These are phyloP conservation scores for Diaporthe ampelina DNA, from an alignment of 2,329 filamentous ascomycete genomes.

Conservation along the genomic window DNA sequence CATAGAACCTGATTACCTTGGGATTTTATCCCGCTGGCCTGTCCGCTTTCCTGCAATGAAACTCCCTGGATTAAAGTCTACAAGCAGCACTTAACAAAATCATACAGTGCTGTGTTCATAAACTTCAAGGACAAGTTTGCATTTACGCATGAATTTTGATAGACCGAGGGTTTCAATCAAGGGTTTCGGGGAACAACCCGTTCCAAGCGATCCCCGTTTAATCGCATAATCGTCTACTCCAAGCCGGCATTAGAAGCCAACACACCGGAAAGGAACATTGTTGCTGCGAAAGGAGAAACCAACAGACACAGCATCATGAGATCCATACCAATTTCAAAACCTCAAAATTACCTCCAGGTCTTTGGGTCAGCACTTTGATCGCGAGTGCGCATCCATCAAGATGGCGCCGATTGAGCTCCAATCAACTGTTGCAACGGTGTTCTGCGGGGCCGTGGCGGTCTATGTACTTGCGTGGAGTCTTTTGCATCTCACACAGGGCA, in stretches of 20 bases:
- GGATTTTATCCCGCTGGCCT: too few species aligned
- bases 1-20: too few species aligned
- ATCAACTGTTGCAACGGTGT: neutral
- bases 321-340: neutral
- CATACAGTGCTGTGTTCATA: too few species aligned
- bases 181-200: neutral
- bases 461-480: conserved; percentile 8
- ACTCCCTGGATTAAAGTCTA: too few species aligned
- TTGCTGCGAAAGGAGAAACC: neutral
- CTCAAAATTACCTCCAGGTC: too few species aligned
- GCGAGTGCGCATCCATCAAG: neutral
- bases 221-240: neutral
- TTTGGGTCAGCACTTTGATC: neutral
- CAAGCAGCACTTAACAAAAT: too few species aligned
- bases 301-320: neutral
- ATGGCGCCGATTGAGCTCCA: neutral
- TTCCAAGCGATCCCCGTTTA: neutral
- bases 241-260: neutral
- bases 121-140: too few species aligned
- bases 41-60: too few species aligned
- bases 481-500: conserved; percentile 17
- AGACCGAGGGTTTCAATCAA: neutral
- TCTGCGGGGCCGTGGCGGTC: conserved; percentile 4
- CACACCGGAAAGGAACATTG: neutral
- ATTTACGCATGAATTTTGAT: too few species aligned